Evolutionary conservation across 805 yeast genomes (phyloP).

Genomic region (Vanderwaltozyma tropicalis): DNA sequence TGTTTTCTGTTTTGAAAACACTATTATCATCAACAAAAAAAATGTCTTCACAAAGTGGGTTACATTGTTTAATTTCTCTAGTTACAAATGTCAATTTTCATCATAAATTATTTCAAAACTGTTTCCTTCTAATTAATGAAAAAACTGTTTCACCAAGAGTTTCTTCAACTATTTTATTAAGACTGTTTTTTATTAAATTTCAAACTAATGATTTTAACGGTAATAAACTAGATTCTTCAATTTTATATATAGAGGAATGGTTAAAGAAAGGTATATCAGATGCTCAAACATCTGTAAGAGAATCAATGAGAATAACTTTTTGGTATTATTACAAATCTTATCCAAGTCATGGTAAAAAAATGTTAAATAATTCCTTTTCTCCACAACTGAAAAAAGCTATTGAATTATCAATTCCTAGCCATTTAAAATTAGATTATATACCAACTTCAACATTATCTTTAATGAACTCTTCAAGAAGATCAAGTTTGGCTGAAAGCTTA

Average conservation of each 20-base stretch:
- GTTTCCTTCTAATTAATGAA: slow-evolving; percentile 47
- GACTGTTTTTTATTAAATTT: slow-evolving; percentile 47
- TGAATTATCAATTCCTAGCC: slow-evolving; percentile 45
- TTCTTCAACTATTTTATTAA: slow-evolving; percentile 61
- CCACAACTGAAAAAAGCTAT: slow-evolving; percentile 41
- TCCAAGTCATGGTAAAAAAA: slow-evolving; percentile 39
- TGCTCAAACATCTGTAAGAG: slow-evolving; percentile 74
- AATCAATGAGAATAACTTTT: slow-evolving; percentile 56
- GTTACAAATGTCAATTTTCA: slow-evolving; percentile 42
- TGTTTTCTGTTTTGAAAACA: slow-evolving; percentile 26
- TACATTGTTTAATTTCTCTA: slow-evolving; percentile 37
- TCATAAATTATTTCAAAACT: slow-evolving; percentile 39
- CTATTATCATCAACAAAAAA: slow-evolving; percentile 32
- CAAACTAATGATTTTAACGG: slow-evolving; percentile 2
- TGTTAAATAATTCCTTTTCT: slow-evolving; percentile 24
- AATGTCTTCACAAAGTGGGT: slow-evolving; percentile 29
- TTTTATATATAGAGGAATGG: slow-evolving; percentile 35
- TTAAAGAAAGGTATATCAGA: slow-evolving; percentile 58
- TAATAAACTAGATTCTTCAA: slow-evolving; percentile 27
- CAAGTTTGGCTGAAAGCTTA: slow-evolving; percentile 14
- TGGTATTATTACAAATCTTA: slow-evolving; percentile 56
- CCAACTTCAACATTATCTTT: slow-evolving; percentile 7
- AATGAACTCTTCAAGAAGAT: slow-evolving; percentile 37
- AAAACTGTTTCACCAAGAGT: slow-evolving; percentile 63
- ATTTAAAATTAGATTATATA: slow-evolving; percentile 18